Conservation (phyloP, 352 stramenopile species). For the Globisporangium spinosum region DNA sequence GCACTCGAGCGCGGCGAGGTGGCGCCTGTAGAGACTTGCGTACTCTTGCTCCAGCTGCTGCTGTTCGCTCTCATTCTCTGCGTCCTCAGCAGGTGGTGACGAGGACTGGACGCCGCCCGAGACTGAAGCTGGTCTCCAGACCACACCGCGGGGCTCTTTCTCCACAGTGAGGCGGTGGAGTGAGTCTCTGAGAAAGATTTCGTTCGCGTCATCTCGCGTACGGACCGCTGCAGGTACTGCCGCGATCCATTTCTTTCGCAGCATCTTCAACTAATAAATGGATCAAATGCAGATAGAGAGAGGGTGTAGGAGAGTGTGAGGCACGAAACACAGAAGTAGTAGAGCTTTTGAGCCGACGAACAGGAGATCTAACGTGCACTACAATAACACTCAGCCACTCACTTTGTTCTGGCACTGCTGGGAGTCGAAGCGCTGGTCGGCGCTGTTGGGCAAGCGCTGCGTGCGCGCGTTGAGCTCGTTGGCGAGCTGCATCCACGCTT, state of each 20-base stretch:
- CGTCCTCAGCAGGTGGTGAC: not conserved
- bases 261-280: not conserved
- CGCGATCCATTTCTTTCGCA: not conserved
- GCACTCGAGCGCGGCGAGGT: not conserved
- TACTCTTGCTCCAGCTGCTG: not conserved
- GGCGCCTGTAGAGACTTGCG: not conserved
- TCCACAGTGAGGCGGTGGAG: not conserved
- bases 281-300: too few relatives aligned
- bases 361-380: not conserved
- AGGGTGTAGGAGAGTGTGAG: too few relatives aligned
- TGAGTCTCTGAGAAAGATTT: not conserved
- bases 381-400: not conserved
- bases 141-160: not conserved
- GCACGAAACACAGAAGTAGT: too few relatives aligned
- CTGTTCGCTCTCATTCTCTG: not conserved
- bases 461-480: not conserved
- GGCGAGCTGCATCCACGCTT: not conserved
- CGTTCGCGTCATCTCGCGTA: not conserved
- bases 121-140: not conserved
- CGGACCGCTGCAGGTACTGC: not conserved
- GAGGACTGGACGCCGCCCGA: not conserved
- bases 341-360: too few relatives aligned
- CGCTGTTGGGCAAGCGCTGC: not conserved
- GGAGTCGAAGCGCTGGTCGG: not conserved
- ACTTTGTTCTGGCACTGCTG: constrained; percentile 1